Percentiles rank a stretch among this genome's conserved stretches.
phyloP scores from a whole-genome alignment of 2,329 filamentous ascomycete genomes.

The Aspergillus oerlinghausenensis region DNA sequence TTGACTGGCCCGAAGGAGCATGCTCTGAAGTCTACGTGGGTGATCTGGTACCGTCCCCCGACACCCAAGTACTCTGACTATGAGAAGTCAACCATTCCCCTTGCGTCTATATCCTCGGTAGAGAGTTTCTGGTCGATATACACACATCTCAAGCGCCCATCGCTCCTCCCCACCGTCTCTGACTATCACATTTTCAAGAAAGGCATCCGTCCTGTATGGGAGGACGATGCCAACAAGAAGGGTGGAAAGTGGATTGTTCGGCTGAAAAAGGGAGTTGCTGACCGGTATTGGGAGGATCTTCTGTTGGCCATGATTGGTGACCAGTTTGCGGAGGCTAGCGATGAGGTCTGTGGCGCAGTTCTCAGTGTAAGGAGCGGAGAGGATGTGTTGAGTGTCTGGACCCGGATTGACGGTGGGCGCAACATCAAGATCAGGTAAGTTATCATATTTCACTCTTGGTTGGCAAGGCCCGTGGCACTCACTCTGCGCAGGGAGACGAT shows the following conservation, averaged over 20 bases:
- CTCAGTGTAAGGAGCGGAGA: constrained; percentile 92
- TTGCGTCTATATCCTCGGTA: constrained; percentile 74
- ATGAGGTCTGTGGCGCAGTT: constrained; percentile 93
- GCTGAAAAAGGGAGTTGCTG: constrained; percentile 93
- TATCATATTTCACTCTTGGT: background rate
- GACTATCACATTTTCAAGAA: constrained; percentile 99
- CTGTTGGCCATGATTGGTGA: constrained; percentile 87
- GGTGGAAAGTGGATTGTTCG: constrained; percentile 97
- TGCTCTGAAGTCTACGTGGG: constrained; percentile 79
- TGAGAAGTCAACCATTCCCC: constrained; percentile 87
- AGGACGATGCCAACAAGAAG: constrained; percentile 93
- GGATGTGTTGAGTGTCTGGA: constrained; percentile 98
- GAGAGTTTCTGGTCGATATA: constrained; percentile 93
- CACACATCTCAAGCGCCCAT: constrained; percentile 83
- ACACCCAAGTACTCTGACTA: constrained; percentile 98
- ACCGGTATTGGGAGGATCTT: constrained; percentile 95
- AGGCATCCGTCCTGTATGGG: constrained; percentile 94
- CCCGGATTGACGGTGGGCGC: constrained; percentile 82
- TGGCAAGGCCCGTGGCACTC: constrained; percentile 20
- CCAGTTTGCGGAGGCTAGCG: constrained; percentile 85
- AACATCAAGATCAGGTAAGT: constrained; percentile 93
- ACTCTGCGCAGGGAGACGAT: constrained; percentile 69
- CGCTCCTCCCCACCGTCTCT: constrained; percentile 79
- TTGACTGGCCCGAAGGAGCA: constrained; percentile 40
- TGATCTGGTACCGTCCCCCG: constrained; percentile 95